A percentile compares a stretch with the other conserved stretches of the same genome.
Evolutionary conservation across 2,329 filamentous ascomycete genomes (phyloP).

Genomic region (Epichloe sylvatica): DNA sequence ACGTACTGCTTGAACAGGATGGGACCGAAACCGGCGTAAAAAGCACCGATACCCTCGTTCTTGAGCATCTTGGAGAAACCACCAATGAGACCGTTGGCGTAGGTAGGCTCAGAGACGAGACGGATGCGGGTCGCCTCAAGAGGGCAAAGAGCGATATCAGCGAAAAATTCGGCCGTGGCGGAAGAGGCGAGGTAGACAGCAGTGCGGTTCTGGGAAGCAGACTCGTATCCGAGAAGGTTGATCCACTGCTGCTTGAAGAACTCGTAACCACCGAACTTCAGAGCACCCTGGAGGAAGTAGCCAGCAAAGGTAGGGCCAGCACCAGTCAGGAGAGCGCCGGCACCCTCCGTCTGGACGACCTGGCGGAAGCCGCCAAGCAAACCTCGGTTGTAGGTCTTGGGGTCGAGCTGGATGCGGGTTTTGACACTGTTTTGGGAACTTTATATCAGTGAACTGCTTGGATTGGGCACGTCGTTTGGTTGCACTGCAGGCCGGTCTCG

Average conservation of each 20-base stretch:
- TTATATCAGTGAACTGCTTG: neutral
- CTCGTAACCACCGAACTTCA: slow-evolving; percentile 93
- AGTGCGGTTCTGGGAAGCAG: slow-evolving; percentile 64
- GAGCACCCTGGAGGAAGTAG: slow-evolving; percentile 87
- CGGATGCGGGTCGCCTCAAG: slow-evolving; percentile 89
- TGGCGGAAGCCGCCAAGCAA: slow-evolving; percentile 77
- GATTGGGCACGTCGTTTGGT: neutral
- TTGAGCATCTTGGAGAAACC: slow-evolving; percentile 74
- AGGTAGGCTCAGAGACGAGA: slow-evolving; percentile 77
- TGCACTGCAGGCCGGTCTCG: neutral
- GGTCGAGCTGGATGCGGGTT: slow-evolving; percentile 90
- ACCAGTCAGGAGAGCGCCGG: slow-evolving; percentile 73
- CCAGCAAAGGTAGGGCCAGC: slow-evolving; percentile 74
- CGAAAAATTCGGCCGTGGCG: slow-evolving; percentile 53
- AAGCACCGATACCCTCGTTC: slow-evolving; percentile 69
- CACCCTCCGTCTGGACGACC: slow-evolving; percentile 72
- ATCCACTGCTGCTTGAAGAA: slow-evolving; percentile 92
- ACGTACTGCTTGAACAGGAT: slow-evolving; percentile 50
- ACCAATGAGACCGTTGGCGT: slow-evolving; percentile 63
- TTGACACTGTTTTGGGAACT: slow-evolving; percentile 53
- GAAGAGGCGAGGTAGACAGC: slow-evolving; percentile 65
- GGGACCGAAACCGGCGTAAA: slow-evolving; percentile 85
- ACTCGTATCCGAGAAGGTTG: slow-evolving; percentile 64
- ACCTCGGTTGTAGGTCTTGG: slow-evolving; percentile 75
- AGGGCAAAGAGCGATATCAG: slow-evolving; percentile 75